Evolutionary conservation across 2,329 filamentous ascomycete species (phyloP).

Genomic region (Exophiala sp.): DNA sequence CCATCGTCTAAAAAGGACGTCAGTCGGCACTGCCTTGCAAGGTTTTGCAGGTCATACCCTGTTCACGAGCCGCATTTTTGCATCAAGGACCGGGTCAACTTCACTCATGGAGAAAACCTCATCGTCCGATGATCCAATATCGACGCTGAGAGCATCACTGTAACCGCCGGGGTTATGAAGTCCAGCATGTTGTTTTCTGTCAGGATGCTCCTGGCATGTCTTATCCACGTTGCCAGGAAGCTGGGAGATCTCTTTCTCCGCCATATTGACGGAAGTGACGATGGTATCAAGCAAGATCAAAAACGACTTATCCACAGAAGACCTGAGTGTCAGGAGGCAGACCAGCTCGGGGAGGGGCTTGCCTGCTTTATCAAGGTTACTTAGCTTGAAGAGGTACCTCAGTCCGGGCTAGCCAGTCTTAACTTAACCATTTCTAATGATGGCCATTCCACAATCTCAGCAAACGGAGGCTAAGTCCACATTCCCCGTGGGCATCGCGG

Average conservation of each 20-base stretch:
- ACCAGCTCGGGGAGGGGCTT: not conserved
- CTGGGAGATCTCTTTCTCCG: not conserved
- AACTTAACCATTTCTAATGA: not conserved
- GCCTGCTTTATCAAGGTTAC: not conserved
- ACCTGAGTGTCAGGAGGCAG: not conserved
- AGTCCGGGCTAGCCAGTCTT: not conserved
- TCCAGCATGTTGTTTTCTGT: not conserved
- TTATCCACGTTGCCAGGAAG: not conserved
- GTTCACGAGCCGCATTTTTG: conserved; percentile 40
- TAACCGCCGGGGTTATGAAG: not conserved
- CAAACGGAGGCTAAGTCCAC: not conserved
- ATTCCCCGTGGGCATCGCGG: not conserved
- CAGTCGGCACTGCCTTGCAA: not conserved
- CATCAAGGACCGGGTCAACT: conserved; percentile 37
- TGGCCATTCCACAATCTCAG: not conserved
- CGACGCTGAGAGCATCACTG: not conserved
- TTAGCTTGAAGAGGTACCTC: not conserved
- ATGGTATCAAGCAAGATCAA: not conserved
- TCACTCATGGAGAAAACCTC: conserved; percentile 26
- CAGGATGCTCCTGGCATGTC: not conserved
- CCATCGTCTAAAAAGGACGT: conserved; percentile 34
- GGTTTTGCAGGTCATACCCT: conserved; percentile 19
- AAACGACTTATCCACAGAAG: not conserved
- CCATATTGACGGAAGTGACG: not conserved
- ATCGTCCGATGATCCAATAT: conserved; percentile 15